These are phyloP conservation scores for Globisporangium middletonii DNA, from an alignment of 352 stramenopile genomes.

Conservation along the genomic window DNA sequence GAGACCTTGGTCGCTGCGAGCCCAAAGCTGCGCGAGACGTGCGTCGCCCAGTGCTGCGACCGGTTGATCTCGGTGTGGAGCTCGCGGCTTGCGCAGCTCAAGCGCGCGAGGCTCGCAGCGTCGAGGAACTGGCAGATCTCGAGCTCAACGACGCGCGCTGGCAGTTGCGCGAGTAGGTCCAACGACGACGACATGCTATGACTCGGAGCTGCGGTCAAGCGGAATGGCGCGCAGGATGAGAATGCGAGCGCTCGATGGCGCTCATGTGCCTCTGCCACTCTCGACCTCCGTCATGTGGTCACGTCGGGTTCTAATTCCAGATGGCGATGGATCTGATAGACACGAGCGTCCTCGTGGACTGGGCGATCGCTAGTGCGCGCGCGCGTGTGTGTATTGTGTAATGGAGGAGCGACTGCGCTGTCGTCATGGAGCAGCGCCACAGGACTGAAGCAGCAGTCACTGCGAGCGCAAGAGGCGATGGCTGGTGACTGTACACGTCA, in stretches of 20 bases:
- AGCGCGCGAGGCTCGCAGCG: slow-evolving; percentile 22
- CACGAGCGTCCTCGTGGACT: no score
- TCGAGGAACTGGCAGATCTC: slow-evolving; percentile 45
- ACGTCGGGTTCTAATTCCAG: no score
- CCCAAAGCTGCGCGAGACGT: slow-evolving; percentile 37
- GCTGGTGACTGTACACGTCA: not conserved
- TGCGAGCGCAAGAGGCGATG: not conserved
- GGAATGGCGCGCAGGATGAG: not conserved
- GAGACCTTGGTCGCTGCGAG: slow-evolving; percentile 23
- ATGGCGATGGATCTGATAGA: no score
- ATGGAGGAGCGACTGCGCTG: no score
- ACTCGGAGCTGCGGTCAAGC: not conserved
- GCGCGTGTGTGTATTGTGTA: no score
- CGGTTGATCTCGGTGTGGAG: slow-evolving; percentile 27
- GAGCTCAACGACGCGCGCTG: slow-evolving; percentile 27
- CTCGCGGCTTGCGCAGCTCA: slow-evolving; percentile 28
- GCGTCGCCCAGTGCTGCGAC: slow-evolving; percentile 30
- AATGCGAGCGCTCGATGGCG: no score
- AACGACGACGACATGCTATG: not conserved
- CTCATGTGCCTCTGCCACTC: not conserved
- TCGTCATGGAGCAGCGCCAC: not conserved
- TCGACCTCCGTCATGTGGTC: no score
- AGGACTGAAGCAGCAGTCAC: no score
- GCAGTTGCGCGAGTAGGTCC: slow-evolving; percentile 23
- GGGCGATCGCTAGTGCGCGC: no score